Evolutionary conservation across 345 rosid species (phyloP), one percentile per base, ranked within the genome.

Genomic region (Reutealis trisperma): DNA sequence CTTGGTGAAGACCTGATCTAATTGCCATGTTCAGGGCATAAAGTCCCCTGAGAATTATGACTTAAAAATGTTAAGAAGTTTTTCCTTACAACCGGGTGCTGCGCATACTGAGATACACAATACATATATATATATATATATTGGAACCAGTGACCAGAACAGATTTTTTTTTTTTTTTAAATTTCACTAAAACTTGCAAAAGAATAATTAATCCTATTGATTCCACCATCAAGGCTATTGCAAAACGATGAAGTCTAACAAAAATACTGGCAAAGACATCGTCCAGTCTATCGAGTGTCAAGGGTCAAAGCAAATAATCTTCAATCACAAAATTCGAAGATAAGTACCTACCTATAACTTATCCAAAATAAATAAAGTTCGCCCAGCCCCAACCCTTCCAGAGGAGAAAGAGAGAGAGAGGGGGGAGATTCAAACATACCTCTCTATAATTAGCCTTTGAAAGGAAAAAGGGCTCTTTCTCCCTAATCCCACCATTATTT

Each of bases 381-480:
- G 2, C 55, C 55, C 18, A 51, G 13, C 13, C 62, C 42, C 32
- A 19, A 7, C 47, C 12, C 32, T 47, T 47, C 32, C 8, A 69
- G 47, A 8, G 18, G 41, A 49, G 21, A 37, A 7, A 54, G 27
- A 7, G 41, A 49, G 21, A 37, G 10, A 54, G 27, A 7, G 37
- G 42, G 8, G 15, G 18, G 2, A 15, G 55, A 51, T 45, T 51
- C 25, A 37, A 67, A 77, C 72, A 63, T 86, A 86, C 98, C 94
- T 89, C 92, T 27, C 57, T 78, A 75, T 88, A 69, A 74, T 74
- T 80, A 65, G 81, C 79, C 77, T 84, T 77, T 22, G 85, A 77
- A 51, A 94, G 88, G 82, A 83, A 89, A 86, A 91, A 94, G 62
- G 98, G 97, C 83, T 90, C 98, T 77, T 89, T 90, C 85, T 93